phyloP scores from a whole-genome alignment of 2,329 filamentous ascomycete species.

The Colletotrichum graminicola region DNA sequence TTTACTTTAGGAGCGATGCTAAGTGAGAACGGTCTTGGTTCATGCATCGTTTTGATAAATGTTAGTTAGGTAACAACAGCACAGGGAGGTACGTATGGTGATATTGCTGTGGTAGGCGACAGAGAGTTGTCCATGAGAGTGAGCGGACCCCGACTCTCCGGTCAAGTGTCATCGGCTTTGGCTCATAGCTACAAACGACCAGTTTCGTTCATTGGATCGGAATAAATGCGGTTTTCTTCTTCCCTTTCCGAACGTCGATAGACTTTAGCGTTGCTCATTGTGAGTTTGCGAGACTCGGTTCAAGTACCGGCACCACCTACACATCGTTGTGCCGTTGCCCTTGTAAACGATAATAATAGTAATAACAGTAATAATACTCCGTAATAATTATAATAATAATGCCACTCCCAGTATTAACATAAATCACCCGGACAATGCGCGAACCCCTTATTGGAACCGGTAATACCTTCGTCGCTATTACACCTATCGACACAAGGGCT shows the following conservation, averaged over 20 bases:
- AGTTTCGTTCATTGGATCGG: too few relatives aligned
- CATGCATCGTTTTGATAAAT: background rate
- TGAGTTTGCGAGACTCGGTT: background rate
- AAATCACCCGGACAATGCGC: background rate
- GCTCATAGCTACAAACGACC: background rate
- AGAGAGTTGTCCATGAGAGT: background rate
- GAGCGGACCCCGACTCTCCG: background rate
- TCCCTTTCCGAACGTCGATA: background rate
- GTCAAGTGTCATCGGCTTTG: background rate
- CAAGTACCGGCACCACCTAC: background rate
- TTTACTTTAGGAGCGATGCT: background rate
- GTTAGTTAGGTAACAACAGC: background rate
- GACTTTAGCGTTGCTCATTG: background rate
- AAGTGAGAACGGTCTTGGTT: background rate
- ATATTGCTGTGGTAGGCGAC: background rate
- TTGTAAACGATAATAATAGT: too few relatives aligned
- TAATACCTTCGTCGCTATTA: background rate
- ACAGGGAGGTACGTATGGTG: background rate
- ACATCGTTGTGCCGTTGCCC: background rate
- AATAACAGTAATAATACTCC: too few relatives aligned
- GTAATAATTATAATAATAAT: too few relatives aligned
- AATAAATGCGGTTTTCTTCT: background rate
- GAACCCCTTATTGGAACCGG: background rate
- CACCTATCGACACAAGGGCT: background rate
- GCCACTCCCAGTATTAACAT: background rate